Conservation (phyloP, 805 yeast genomes). For the Sporopachydermia lactativora region DNA sequence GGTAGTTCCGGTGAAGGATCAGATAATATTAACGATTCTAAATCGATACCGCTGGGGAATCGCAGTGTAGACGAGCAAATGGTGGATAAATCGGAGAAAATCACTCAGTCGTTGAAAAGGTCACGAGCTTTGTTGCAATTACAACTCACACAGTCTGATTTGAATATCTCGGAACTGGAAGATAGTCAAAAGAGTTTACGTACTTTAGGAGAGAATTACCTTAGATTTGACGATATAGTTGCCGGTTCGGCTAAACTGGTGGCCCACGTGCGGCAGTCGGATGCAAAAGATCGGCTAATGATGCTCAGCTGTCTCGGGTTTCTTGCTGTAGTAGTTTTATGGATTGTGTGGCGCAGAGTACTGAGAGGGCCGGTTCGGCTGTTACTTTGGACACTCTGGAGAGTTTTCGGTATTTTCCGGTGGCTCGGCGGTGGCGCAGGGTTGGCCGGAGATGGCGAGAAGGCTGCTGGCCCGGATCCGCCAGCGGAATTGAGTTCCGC, state of each 20-base stretch:
- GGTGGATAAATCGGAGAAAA: not conserved
- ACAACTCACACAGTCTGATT: slow-evolving; percentile 21
- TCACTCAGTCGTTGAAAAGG: slow-evolving; percentile 13
- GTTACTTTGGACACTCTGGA: slow-evolving; percentile 16
- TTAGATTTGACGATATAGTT: slow-evolving; percentile 22
- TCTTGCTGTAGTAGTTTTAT: slow-evolving; percentile 19
- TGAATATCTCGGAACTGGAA: slow-evolving; percentile 25
- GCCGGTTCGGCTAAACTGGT: slow-evolving; percentile 22
- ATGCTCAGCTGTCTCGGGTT: slow-evolving; percentile 24
- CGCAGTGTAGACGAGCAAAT: not conserved
- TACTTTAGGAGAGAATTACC: slow-evolving; percentile 20
- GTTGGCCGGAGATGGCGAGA: too few relatives aligned
- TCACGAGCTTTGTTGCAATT: slow-evolving; percentile 23
- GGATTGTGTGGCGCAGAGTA: slow-evolving; percentile 25
- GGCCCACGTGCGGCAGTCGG: slow-evolving; percentile 24
- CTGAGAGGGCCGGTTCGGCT: slow-evolving; percentile 21
- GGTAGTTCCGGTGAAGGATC: too few relatives aligned
- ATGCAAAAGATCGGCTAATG: slow-evolving; percentile 21
- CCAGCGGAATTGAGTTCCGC: too few relatives aligned
- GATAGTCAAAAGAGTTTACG: slow-evolving; percentile 19
- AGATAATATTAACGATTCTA: not conserved
- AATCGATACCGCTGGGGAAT: not conserved
- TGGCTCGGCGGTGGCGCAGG: not conserved
- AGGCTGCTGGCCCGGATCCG: too few relatives aligned
- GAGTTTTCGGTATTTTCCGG: slow-evolving; percentile 9